Conservation (phyloP, 371 early-diverging fungal species). For the Ordospora colligata region DNA sequence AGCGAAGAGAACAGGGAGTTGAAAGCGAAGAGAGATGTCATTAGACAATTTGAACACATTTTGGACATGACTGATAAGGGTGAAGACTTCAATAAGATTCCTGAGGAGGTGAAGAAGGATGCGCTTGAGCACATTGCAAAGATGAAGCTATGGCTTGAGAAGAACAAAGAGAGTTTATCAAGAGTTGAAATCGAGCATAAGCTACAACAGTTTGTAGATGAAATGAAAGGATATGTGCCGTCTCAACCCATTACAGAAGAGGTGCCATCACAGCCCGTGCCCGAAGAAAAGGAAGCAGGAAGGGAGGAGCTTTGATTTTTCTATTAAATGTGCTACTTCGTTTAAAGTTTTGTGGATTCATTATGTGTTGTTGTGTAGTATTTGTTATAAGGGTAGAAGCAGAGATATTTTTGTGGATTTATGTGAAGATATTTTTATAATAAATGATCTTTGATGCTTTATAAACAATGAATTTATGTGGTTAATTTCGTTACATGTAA, state of each 20-base stretch:
- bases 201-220: conserved; percentile 11
- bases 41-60: conserved; percentile 28
- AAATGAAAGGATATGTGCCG: conserved; percentile 11
- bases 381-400: too few species aligned
- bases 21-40: not conserved
- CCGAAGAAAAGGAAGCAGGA: conserved; percentile 17
- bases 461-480: too few species aligned
- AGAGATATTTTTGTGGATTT: too few species aligned
- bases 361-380: too few species aligned
- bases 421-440: too few species aligned
- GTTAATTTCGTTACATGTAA: too few species aligned
- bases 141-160: conserved; percentile 49
- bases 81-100: conserved; percentile 14
- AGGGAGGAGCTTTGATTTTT: conserved; percentile 29
- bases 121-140: conserved; percentile 42
- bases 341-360: not conserved
- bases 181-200: conserved; percentile 33
- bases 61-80: conserved; percentile 21
- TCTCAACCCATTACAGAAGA: conserved; percentile 13
- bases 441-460: too few species aligned
- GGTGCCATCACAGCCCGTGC: not conserved
- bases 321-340: not conserved
- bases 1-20: conserved; percentile 25
- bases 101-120: conserved; percentile 33
- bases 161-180: conserved; percentile 16